These are phyloP conservation scores for Rhamnella rubrinervis DNA, from an alignment of 331 rosid species.

Conservation along the genomic window DNA sequence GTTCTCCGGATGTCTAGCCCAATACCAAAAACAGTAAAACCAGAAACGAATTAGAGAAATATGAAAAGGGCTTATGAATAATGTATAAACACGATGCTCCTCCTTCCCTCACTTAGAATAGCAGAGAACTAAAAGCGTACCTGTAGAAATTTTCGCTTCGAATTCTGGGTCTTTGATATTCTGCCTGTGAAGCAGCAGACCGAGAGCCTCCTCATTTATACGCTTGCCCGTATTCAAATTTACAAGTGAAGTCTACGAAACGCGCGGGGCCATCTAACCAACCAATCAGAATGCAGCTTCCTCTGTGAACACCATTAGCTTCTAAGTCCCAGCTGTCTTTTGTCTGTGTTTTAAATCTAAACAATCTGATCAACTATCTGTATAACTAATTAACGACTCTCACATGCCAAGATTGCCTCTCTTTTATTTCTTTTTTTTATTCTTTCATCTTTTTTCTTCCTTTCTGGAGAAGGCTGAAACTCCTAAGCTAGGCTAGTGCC, in stretches of 20 bases:
- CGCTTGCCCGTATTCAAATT: slow-evolving; percentile 18
- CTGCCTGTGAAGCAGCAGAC: slow-evolving; percentile 46
- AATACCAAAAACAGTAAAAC: slow-evolving; percentile 26
- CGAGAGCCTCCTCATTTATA: slow-evolving; percentile 62
- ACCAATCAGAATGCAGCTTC: slow-evolving; percentile 30
- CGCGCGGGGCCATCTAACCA: slow-evolving; percentile 37
- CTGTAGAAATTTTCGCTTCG: slow-evolving; percentile 44
- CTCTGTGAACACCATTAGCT: slow-evolving; percentile 12
- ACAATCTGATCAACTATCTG: slow-evolving; percentile 23
- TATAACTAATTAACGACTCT: slow-evolving; percentile 22
- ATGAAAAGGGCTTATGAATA: slow-evolving; percentile 9
- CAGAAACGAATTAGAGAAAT: slow-evolving; percentile 17
- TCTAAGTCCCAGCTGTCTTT: slow-evolving; percentile 14
- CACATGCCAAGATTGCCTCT: not conserved
- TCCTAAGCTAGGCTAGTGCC: slow-evolving; percentile 15
- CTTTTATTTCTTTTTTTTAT: not conserved
- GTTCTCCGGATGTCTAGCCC: slow-evolving; percentile 41
- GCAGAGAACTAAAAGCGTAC: slow-evolving; percentile 23
- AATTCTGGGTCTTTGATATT: slow-evolving; percentile 22
- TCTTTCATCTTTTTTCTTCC: slow-evolving; percentile 1
- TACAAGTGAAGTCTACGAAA: slow-evolving; percentile 68
- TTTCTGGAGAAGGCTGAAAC: not conserved
- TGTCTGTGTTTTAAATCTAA: slow-evolving; percentile 28
- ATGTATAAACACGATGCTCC: not conserved
- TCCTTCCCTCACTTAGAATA: too few relatives aligned